Evolutionary conservation across 2,329 filamentous ascomycete species (phyloP), one percentile per base, ranked within the genome.

Genomic region (Tolypocladium paradoxum): DNA sequence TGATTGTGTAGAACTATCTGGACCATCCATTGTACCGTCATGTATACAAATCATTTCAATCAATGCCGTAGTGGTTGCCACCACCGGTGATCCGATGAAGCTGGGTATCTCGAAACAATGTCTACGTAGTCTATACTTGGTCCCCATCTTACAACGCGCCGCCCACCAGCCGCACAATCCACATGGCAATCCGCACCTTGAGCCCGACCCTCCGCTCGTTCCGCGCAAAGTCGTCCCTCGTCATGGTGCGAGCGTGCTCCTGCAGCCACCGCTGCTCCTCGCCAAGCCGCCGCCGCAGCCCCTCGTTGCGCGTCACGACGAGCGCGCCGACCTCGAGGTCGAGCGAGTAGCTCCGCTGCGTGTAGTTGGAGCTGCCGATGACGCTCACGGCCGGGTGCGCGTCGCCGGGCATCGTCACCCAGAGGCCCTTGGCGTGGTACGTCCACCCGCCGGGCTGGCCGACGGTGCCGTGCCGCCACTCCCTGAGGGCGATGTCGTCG

Each of bases 381-480:
- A 97, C 76, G 34, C 85, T 95, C 53, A 97, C 76, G 48, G 85
- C 84, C 0, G 90, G 90, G 38, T 83, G 73, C 36, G 75, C 68
- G 48, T 85, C 79, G 2, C 76, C 74, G 0, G 86, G 81, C 52
- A 92, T 75, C 0, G 88, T 89, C 29, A 96, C 77, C 92, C 92
- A 97, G 2, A 97, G 76, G 0, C 93, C 93, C 70, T 99, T 99
- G 48, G 93, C 93, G 63, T 99, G 93, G 69, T 99, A 99, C 0
- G 92, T 96, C 93, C 95, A 99, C 1, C 90, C 92, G 1, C 76
- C 88, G 0, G 87, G 83, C 61, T 90, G 79, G 20, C 87, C 87
- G 2, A 95, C 87, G 0, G 83, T 88, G 9, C 93, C 93, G 47
- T 78, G 78, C 7, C 85, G 81, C 93, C 93, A 99, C 70, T 99